A percentile compares a stretch with the other conserved stretches of the same genome.
phyloP scores from a whole-genome alignment of 2,329 filamentous ascomycete genomes.

The Orbilia brochopaga region DNA sequence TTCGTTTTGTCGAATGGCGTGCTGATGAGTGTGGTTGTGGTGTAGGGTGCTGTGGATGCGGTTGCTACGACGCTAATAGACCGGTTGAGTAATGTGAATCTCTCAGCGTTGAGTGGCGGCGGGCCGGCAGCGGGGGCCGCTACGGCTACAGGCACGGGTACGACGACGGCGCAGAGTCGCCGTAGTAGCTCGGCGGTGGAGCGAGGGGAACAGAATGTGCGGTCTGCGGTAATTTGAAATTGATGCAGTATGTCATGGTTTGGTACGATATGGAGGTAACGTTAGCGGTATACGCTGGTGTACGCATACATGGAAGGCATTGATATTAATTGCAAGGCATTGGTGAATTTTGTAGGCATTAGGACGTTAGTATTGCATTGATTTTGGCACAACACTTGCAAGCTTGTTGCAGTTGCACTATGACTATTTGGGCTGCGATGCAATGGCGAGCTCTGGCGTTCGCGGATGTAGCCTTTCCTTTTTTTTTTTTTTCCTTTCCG shows the following conservation, averaged over 20 bases:
- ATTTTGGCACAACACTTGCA: too few species aligned
- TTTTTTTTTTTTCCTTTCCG: too few species aligned
- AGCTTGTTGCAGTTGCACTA: too few species aligned
- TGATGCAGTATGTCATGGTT: too few species aligned
- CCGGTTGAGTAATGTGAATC: constrained; percentile 53
- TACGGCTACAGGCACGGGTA: neutral
- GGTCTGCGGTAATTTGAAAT: constrained; percentile 34
- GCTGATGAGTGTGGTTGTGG: constrained; percentile 56
- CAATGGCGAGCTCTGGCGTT: too few species aligned
- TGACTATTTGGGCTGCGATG: too few species aligned
- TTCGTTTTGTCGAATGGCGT: constrained; percentile 74
- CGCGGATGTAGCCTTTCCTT: too few species aligned
- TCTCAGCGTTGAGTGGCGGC: constrained; percentile 37
- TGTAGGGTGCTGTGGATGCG: constrained; percentile 54
- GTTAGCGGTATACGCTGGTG: neutral
- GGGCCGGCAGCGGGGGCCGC: constrained; percentile 1
- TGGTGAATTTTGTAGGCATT: constrained; percentile 17
- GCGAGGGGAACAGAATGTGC: constrained; percentile 15
- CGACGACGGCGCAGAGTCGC: neutral
- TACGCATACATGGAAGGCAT: too few species aligned
- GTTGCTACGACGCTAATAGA: constrained; percentile 54
- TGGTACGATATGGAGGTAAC: too few species aligned
- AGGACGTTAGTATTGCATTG: too few species aligned
- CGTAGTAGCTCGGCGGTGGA: constrained; percentile 17
- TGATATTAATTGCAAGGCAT: too few species aligned